Evolutionary conservation across 257 asterid genomes (phyloP), one percentile per base, ranked within the genome.

Genomic region (Anisodus tanguticus): DNA sequence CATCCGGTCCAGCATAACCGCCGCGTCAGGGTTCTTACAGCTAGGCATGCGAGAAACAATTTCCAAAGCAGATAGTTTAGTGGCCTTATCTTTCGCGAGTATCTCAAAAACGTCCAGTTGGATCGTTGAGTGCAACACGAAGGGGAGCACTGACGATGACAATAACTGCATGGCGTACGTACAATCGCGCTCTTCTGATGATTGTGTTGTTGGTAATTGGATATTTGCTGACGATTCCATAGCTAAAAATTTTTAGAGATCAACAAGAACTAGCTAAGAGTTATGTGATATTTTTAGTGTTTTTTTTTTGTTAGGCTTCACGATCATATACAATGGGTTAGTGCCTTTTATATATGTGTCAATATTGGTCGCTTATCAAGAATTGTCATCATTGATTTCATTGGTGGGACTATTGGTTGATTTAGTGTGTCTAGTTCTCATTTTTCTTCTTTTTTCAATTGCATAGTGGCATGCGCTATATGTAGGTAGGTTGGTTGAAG

Each of bases 1-100:
- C 92, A 91, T 88, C 66, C 88, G 70, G 69, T 89, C 93, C 0
- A 89, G 85, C 85, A 83, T 83, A 13, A 22, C 2, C 4, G 90
- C 76, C 0, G 90, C 88, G 57, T 69, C 84, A 3, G 85, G 85
- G 70, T 68, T 80, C 8, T 68, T 51, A 54, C 81, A 76, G 0
- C 82, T 39, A 26, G 90, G 84, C 16, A 91, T 74, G 0, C 59
- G 62, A 10, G 88, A 58, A 4, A 79, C 90, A 47, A 91, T 87
- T 17, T 89, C 63, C 8, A 86, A 70, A 41, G 92, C 66, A 4
- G 92, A 86, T 9, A 88, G 37, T 12, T 82, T 81, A 6, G 84
- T 85, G 6, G 85, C 86, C 3, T 57, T 55, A 4, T 84, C 78
- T 39, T 71, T 78, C 13, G 85, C 88, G 8, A 91, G 84, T 84